Conservation (phyloP, 257 asterid species). For the Vinca minor region DNA sequence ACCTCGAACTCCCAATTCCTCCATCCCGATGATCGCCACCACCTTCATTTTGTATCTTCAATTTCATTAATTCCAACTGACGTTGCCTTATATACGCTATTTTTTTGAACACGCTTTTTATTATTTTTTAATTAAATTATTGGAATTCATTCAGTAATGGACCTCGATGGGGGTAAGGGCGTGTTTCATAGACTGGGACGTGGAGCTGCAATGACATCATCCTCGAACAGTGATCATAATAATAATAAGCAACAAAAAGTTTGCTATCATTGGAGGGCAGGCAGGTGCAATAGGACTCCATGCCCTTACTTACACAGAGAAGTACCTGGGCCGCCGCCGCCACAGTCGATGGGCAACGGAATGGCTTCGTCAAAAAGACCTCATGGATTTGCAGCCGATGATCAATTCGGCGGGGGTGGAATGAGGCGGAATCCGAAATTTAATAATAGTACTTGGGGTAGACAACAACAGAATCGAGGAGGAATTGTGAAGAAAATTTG, state of each 20-base stretch:
- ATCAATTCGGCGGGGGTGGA: constrained; percentile 50
- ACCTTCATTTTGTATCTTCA: background rate
- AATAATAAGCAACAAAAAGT: constrained; percentile 59
- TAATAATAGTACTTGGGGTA: constrained; percentile 51
- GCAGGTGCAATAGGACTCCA: constrained; percentile 67
- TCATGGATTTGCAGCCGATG: constrained; percentile 51
- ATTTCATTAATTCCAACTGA: background rate
- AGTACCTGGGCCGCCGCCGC: constrained; percentile 26
- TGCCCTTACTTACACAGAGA: constrained; percentile 75
- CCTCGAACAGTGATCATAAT: constrained; percentile 20
- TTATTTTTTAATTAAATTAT: no score
- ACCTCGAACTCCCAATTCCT: background rate
- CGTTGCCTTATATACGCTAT: background rate
- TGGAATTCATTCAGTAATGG: constrained; percentile 33
- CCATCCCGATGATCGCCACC: background rate
- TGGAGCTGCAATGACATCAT: constrained; percentile 30
- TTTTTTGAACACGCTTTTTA: no score
- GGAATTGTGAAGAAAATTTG: constrained; percentile 50
- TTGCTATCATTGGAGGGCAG: constrained; percentile 75
- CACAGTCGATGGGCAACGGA: constrained; percentile 28
- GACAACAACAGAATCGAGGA: constrained; percentile 44
- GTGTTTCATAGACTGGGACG: constrained; percentile 58
- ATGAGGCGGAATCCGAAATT: constrained; percentile 60
- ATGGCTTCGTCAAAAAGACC: constrained; percentile 45
- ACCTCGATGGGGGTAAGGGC: constrained; percentile 66